A percentile compares a stretch with the other conserved stretches of the same genome.
phyloP scores from a whole-genome alignment of 805 yeast species.

The Metschnikowia drakensbergensis region DNA sequence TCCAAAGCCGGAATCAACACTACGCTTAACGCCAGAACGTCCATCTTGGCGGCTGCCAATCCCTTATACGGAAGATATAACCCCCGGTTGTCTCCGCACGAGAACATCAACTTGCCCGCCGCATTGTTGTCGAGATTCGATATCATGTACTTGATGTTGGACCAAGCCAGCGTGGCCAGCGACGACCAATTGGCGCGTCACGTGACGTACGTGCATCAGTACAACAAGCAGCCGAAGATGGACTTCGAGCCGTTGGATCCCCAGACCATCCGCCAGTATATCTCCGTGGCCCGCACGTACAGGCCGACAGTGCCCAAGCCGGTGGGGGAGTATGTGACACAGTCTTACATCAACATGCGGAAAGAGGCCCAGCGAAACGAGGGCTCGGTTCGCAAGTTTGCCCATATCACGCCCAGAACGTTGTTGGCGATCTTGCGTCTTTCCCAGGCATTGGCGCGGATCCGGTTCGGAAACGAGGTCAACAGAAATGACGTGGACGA shows the following conservation, averaged over 20 bases:
- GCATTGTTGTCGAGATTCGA: conserved; percentile 95
- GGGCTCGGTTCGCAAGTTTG: conserved; percentile 71
- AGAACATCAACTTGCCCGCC: conserved; percentile 94
- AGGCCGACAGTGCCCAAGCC: conserved; percentile 82
- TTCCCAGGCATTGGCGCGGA: conserved; percentile 91
- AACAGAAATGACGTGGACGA: conserved; percentile 86
- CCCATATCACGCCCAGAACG: conserved; percentile 95
- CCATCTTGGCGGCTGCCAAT: conserved; percentile 97
- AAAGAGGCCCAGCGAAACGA: conserved; percentile 83
- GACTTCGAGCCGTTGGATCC: conserved; percentile 76
- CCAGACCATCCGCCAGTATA: conserved; percentile 73
- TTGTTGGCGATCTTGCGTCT: conserved; percentile 84
- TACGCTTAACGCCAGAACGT: conserved; percentile 90
- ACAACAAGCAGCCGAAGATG: conserved; percentile 77
- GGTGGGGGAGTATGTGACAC: conserved; percentile 83
- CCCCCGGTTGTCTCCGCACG: conserved; percentile 84
- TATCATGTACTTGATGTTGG: conserved; percentile 79
- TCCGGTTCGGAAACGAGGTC: conserved; percentile 74
- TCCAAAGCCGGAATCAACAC: conserved; percentile 98
- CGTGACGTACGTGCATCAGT: conserved; percentile 95
- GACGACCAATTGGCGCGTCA: conserved; percentile 90
- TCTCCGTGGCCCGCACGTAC: conserved; percentile 76
- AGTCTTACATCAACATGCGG: conserved; percentile 84
- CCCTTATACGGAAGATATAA: conserved; percentile 95
- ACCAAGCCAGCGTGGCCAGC: conserved; percentile 70